These are phyloP conservation scores for Blumeriella jaapii DNA, from an alignment of 2,329 filamentous ascomycete species.

Conservation along the genomic window DNA sequence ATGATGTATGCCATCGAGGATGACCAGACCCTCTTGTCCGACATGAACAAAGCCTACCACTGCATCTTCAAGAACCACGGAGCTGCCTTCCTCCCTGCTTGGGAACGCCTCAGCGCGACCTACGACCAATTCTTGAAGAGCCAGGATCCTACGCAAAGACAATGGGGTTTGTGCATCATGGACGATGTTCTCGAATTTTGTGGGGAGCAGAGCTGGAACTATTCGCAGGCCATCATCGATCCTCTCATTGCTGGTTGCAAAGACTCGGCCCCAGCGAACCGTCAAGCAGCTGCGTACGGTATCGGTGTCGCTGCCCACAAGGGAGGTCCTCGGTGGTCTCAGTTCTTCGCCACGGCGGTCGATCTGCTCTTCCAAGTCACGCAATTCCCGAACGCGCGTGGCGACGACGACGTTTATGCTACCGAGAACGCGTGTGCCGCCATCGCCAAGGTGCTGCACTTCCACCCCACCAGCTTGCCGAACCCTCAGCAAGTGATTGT, in stretches of 20 bases:
- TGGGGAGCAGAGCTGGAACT: slow-evolving; percentile 76
- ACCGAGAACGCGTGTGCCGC: slow-evolving; percentile 96
- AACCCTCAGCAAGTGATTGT: slow-evolving; percentile 65
- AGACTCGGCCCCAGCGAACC: slow-evolving; percentile 78
- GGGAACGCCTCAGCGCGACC: slow-evolving; percentile 75
- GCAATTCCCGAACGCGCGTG: slow-evolving; percentile 67
- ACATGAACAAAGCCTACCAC: slow-evolving; percentile 99
- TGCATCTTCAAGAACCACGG: slow-evolving; percentile 97
- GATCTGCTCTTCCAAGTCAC: slow-evolving; percentile 77
- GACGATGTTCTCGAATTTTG: slow-evolving; percentile 98
- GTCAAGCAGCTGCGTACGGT: slow-evolving; percentile 91
- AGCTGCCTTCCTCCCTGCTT: slow-evolving; percentile 69
- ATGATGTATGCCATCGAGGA: slow-evolving; percentile 87
- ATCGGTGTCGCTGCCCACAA: slow-evolving; percentile 92
- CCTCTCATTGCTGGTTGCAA: slow-evolving; percentile 79
- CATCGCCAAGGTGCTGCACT: slow-evolving; percentile 94
- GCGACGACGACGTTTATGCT: slow-evolving; percentile 89
- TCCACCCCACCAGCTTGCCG: slow-evolving; percentile 64
- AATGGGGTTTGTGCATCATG: slow-evolving; percentile 98
- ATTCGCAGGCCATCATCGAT: slow-evolving; percentile 74
- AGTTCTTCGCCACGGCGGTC: slow-evolving; percentile 72
- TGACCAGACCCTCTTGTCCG: slow-evolving; percentile 88
- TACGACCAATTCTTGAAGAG: slow-evolving; percentile 80
- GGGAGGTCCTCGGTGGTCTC: slow-evolving; percentile 75
- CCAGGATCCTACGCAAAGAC: slow-evolving; percentile 76